Base-by-base conservation (phyloP, 306 rosid genomes). In the Lathyrus aphaca region DNA sequence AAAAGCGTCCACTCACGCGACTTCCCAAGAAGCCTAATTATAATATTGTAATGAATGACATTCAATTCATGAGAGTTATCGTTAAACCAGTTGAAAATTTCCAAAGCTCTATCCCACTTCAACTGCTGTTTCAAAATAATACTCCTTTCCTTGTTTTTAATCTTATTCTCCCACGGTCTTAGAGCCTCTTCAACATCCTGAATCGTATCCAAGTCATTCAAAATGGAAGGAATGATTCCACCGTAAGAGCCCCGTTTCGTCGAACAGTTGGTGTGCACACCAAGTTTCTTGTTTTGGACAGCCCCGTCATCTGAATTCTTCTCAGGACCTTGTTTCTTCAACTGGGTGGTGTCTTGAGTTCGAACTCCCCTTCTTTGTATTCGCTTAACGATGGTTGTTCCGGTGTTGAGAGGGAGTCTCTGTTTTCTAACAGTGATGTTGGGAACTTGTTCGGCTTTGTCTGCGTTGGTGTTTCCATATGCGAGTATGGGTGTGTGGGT, bases 41-140 rank as follows among this genome's bases (percentile, higher is more conserved):
- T 70, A 46, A 93, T 93, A 61, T 93, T 93, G 29, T 90, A 93
- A 69, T 93, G 98, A 82, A 93, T 93, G 64, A 86, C 94, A 66
- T 93, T 90, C 78, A 93, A 48, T 10, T 90, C 96, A 69, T 85
- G 91, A 68, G 80, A 68, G 45, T 89, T 83, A n/a, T 65, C 45
- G 50, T 82, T 76, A 27, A 90, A 92, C 98, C 98, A 93, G 64
- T 88, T 64, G 27, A 93, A 90, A 74, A 93, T 86, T 27, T 88
- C 96, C 81, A 87, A 79, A 10, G 98, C 90, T 73, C 97, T 83
- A 59, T 81, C 85, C 96, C 98, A 93, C 78, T 83, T 79, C 32
- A 16, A 5, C 74, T 93, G 98, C 80, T 93, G 91, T 79, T 90
- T 93, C 89, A 93, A 82, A 79, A 93, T 90, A 27, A 93, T 88